phyloP scores from a whole-genome alignment of 2,329 filamentous ascomycete genomes.

The Reticulascus tulasneorum region DNA sequence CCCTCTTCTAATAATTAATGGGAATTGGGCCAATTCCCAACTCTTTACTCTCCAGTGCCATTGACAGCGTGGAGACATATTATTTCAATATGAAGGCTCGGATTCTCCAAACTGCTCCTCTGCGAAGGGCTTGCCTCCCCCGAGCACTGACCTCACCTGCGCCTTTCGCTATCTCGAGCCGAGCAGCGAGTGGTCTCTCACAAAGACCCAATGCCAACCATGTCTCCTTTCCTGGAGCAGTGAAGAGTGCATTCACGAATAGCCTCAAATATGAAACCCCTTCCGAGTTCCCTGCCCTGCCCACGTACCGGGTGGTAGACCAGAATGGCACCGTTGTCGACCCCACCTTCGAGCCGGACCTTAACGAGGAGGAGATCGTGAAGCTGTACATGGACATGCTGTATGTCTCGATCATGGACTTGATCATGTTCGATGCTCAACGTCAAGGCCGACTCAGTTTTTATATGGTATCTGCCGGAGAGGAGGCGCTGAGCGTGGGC shows the following conservation, averaged over 20 bases:
- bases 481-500: constrained; percentile 91
- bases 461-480: constrained; percentile 94
- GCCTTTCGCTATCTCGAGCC: constrained; percentile 19
- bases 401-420: constrained; percentile 78
- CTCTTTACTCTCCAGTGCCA: background rate
- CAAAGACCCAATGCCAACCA: constrained; percentile 52
- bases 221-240: constrained; percentile 84
- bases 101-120: constrained; percentile 24
- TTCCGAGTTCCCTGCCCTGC: constrained; percentile 68
- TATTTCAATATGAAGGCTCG: constrained; percentile 27
- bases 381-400: constrained; percentile 65
- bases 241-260: constrained; percentile 89
- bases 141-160: constrained; percentile 12
- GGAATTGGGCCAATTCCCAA: background rate
- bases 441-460: constrained; percentile 91
- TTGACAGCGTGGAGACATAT: background rate
- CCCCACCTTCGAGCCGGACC: constrained; percentile 62
- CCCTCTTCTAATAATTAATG: constrained; percentile 1
- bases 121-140: constrained; percentile 21
- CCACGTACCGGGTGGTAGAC: constrained; percentile 89
- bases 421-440: constrained; percentile 98
- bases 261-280: constrained; percentile 74
- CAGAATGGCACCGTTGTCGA: constrained; percentile 84
- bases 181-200: constrained; percentile 46
- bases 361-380: constrained; percentile 58